Conservation (phyloP, 208 protist species). For the Trypanosoma lewisi region DNA sequence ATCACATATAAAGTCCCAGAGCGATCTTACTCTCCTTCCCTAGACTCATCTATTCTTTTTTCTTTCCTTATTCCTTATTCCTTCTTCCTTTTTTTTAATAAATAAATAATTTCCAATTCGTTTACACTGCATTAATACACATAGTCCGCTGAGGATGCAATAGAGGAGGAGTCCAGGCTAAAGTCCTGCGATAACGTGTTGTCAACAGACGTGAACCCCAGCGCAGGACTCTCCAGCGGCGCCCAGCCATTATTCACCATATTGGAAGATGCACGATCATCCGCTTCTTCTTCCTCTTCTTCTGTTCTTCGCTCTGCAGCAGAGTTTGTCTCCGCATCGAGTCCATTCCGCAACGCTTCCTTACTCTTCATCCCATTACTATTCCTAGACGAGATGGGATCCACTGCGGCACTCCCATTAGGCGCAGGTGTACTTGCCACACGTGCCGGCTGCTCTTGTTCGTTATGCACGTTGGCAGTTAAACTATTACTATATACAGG, state of each 20-base stretch:
- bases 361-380: neutral
- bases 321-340: neutral
- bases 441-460: neutral
- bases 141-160: constrained; percentile 31
- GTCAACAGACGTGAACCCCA: constrained; percentile 56
- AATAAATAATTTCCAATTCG: neutral
- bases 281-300: neutral
- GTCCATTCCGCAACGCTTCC: neutral
- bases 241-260: constrained; percentile 3
- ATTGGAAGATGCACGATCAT: neutral
- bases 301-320: neutral
- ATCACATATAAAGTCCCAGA: too few species aligned
- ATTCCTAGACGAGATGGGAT: neutral
- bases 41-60: too few species aligned
- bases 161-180: constrained; percentile 57
- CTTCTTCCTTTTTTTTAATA: neutral
- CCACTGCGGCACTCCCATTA: neutral
- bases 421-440: neutral
- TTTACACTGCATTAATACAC: constrained; percentile 31
- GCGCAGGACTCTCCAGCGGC: constrained; percentile 34
- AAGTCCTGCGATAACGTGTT: constrained; percentile 60
- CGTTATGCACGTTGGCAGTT: neutral
- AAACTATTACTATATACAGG: neutral
- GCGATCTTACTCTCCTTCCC: too few species aligned
- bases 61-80: neutral